Percentiles rank a stretch among this genome's conserved stretches.
These are phyloP conservation scores for Solanum corneliomulleri DNA, from an alignment of 257 asterid species.

Conservation along the genomic window DNA sequence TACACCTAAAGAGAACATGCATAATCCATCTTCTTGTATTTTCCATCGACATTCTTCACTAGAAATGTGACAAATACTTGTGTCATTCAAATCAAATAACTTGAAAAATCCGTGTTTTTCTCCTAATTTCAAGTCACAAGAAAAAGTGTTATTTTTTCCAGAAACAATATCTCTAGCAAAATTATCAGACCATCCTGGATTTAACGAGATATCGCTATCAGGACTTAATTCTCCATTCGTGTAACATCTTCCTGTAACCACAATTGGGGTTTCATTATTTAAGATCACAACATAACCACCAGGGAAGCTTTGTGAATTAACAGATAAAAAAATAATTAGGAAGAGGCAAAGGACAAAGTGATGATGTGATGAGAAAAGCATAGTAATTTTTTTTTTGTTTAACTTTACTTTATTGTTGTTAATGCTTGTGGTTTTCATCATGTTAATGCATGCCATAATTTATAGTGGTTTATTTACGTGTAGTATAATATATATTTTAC, in stretches of 20 bases:
- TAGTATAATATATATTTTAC: background rate
- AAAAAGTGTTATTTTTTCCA: background rate
- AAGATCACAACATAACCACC: background rate
- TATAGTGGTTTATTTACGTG: background rate
- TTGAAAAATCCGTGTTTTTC: background rate
- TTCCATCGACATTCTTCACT: background rate
- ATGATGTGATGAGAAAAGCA: background rate
- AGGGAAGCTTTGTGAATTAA: background rate
- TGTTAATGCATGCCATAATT: background rate
- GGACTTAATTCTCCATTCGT: background rate
- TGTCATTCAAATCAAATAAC: background rate
- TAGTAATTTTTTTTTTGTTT: background rate
- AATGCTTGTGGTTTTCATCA: background rate
- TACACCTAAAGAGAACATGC: background rate
- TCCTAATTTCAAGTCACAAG: background rate
- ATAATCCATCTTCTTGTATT: background rate
- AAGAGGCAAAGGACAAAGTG: background rate
- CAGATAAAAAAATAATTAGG: background rate
- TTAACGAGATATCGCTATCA: background rate
- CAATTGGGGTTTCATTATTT: background rate
- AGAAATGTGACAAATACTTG: background rate
- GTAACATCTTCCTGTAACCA: background rate
- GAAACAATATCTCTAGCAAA: background rate
- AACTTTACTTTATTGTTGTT: background rate
- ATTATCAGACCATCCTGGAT: background rate